phyloP scores from a whole-genome alignment of 371 early-diverging fungal species.

The Chytridium lagenaria region DNA sequence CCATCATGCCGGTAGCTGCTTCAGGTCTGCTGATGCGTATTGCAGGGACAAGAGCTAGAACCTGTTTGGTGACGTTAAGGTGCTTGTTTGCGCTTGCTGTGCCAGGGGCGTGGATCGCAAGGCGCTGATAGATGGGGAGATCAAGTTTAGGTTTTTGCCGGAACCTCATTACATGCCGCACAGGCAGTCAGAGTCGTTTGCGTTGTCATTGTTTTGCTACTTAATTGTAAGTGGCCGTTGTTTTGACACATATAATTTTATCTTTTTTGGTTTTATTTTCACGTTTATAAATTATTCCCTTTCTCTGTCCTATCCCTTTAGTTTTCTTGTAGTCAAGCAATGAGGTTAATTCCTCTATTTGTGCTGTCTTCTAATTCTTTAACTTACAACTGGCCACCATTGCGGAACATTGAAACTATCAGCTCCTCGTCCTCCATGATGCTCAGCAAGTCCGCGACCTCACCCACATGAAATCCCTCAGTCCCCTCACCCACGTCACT shows the following conservation, averaged over 20 bases:
- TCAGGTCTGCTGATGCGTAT: constrained; percentile 11
- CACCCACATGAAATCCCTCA: constrained; percentile 14
- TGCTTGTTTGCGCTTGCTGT: not conserved
- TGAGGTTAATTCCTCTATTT: not conserved
- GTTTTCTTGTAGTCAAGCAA: not conserved
- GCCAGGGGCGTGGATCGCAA: not conserved
- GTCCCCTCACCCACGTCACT: constrained; percentile 25
- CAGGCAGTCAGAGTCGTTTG: constrained; percentile 21
- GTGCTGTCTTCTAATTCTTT: no score
- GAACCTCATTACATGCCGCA: not conserved
- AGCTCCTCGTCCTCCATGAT: not conserved
- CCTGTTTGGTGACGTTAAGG: not conserved
- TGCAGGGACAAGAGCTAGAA: not conserved
- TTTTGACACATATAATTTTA: no score
- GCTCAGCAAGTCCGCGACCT: constrained; percentile 14
- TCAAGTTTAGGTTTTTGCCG: constrained; percentile 17
- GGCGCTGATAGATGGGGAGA: not conserved
- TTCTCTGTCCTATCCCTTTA: not conserved
- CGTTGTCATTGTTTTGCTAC: constrained; percentile 26
- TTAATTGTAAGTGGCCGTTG: constrained; percentile 15
- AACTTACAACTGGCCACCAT: no score
- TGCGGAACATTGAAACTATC: not conserved
- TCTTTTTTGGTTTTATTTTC: not conserved
- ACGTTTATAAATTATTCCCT: not conserved
- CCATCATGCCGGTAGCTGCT: constrained; percentile 13